Evolutionary conservation across 2,329 filamentous ascomycete species (phyloP).

Genomic region (Biscogniauxia marginata): DNA sequence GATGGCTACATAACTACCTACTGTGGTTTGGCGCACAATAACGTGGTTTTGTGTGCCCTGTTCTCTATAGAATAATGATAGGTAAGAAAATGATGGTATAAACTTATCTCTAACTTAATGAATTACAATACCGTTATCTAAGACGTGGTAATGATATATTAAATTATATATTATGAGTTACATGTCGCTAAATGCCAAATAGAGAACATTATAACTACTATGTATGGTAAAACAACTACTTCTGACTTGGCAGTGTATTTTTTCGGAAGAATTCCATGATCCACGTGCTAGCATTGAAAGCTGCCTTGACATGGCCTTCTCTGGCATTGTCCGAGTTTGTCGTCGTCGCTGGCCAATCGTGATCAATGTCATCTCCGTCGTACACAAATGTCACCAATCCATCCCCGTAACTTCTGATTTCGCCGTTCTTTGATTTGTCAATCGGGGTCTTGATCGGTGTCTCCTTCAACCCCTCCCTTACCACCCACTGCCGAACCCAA

Average conservation of each 20-base stretch:
- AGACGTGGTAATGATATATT: not conserved
- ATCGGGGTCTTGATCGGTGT: not conserved
- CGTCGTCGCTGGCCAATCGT: constrained; percentile 27
- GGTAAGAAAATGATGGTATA: too few species aligned
- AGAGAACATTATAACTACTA: not conserved
- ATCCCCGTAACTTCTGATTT: not conserved
- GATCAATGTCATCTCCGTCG: constrained; percentile 26
- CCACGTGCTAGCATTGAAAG: constrained; percentile 25
- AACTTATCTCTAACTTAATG: not conserved
- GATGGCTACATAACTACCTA: too few species aligned
- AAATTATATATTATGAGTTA: not conserved
- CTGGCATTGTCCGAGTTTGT: constrained; percentile 23
- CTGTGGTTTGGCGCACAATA: too few species aligned
- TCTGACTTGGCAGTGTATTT: not conserved
- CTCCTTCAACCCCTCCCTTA: constrained; percentile 24
- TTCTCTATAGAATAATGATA: too few species aligned
- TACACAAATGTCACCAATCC: constrained; percentile 26
- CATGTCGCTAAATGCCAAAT: not conserved
- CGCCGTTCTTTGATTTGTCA: not conserved
- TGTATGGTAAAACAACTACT: not conserved
- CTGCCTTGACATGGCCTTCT: constrained; percentile 14
- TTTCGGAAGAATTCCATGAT: constrained; percentile 28
- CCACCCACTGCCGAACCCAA: constrained; percentile 40
- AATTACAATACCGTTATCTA: not conserved
- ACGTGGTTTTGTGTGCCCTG: too few species aligned